phyloP scores from a whole-genome alignment of 441 rosid genomes.

The Brassica balearica region DNA sequence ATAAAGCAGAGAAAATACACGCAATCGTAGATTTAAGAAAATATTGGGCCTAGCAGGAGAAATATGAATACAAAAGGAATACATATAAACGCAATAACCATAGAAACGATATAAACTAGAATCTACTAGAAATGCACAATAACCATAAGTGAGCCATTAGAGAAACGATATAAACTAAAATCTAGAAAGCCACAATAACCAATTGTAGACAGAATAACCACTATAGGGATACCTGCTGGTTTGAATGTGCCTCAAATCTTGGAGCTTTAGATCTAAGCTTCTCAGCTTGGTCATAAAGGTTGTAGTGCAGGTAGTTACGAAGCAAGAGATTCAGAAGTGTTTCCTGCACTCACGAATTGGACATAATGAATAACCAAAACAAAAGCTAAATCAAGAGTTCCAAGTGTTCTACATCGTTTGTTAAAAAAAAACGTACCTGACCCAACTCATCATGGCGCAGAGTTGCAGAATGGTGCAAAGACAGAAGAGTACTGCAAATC shows the following conservation, averaged over 20 bases:
- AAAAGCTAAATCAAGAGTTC: background rate
- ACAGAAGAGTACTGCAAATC: conserved; percentile 50
- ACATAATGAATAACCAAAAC: background rate
- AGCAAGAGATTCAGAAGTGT: conserved; percentile 66
- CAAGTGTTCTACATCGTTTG: background rate
- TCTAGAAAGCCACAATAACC: background rate
- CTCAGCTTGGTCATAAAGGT: conserved; percentile 70
- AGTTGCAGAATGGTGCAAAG: conserved; percentile 57
- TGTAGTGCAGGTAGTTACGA: conserved; percentile 63
- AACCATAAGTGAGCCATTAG: background rate
- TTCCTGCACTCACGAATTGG: conserved; percentile 49
- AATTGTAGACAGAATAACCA: background rate
- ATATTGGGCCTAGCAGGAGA: background rate
- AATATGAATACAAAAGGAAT: background rate
- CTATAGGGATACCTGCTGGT: conserved; percentile 54
- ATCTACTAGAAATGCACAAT: too few species aligned
- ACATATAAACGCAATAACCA: background rate
- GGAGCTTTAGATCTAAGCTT: conserved; percentile 69
- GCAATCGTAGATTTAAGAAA: background rate
- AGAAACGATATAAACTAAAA: background rate
- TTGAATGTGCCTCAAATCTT: conserved; percentile 70
- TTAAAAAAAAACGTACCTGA: conserved; percentile 46
- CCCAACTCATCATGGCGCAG: conserved; percentile 61
- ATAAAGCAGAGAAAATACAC: conserved; percentile 10
- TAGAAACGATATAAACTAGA: background rate